Conservation (phyloP, 495 filamentous ascomycete species). For the Talaromyces wortmannii region DNA sequence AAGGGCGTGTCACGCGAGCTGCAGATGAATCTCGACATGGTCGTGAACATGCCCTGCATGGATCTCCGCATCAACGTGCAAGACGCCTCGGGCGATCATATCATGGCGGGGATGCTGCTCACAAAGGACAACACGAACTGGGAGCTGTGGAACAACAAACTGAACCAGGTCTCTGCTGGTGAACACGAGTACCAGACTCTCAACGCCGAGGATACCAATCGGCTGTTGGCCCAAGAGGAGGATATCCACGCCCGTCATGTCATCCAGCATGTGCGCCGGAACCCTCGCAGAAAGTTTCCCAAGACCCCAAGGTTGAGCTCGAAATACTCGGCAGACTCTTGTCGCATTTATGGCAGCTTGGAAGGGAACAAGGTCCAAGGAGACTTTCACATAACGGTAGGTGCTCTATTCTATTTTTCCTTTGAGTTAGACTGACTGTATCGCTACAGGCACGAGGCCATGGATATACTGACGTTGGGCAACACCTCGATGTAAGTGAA, state of each 20-base stretch:
- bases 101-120: slow-evolving; percentile 73
- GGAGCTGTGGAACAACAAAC: slow-evolving; percentile 73
- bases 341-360: slow-evolving; percentile 83
- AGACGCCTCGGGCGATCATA: slow-evolving; percentile 86
- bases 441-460: slow-evolving; percentile 65
- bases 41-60: slow-evolving; percentile 83
- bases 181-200: slow-evolving; percentile 45
- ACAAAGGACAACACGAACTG: slow-evolving; percentile 72
- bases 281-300: slow-evolving; percentile 46
- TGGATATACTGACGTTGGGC: slow-evolving; percentile 73
- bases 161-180: slow-evolving; percentile 57
- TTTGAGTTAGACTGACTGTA: not conserved
- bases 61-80: slow-evolving; percentile 95
- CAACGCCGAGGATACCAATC: slow-evolving; percentile 35
- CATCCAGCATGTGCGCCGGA: slow-evolving; percentile 33
- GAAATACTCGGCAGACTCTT: slow-evolving; percentile 50
- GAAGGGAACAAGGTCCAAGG: slow-evolving; percentile 95
- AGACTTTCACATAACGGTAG: slow-evolving; percentile 89
- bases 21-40: slow-evolving; percentile 93
- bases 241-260: slow-evolving; percentile 48
- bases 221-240: slow-evolving; percentile 38
- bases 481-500: slow-evolving; percentile 75
- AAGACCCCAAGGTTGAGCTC: slow-evolving; percentile 65
- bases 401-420: not conserved
- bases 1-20: slow-evolving; percentile 81